Conservation (phyloP, 2,329 filamentous ascomycete genomes). For the Talaromyces sp. region DNA sequence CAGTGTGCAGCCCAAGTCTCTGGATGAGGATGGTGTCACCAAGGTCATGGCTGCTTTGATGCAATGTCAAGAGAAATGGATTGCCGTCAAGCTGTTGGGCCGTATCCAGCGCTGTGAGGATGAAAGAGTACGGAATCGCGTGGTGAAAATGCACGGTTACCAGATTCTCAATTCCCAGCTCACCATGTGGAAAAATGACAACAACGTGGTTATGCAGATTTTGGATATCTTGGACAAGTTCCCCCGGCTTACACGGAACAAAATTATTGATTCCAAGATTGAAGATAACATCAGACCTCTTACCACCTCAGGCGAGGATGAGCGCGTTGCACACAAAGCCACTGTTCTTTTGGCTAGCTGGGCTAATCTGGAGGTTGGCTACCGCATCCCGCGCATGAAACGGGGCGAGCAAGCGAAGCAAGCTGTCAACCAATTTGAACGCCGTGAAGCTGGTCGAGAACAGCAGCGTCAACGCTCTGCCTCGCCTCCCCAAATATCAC, state of each 20-base stretch:
- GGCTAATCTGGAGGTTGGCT: conserved; percentile 86
- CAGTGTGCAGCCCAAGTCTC: conserved; percentile 75
- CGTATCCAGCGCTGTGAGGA: conserved; percentile 87
- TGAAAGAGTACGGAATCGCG: conserved; percentile 81
- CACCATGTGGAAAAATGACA: conserved; percentile 82
- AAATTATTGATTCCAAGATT: conserved; percentile 95
- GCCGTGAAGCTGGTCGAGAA: conserved; percentile 55
- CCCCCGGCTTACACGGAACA: conserved; percentile 90
- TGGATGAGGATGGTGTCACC: conserved; percentile 81
- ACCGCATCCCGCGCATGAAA: conserved; percentile 91
- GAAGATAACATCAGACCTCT: conserved; percentile 77
- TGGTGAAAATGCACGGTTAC: conserved; percentile 96
- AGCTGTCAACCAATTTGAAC: conserved; percentile 66
- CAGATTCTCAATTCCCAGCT: conserved; percentile 88
- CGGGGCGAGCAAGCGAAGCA: conserved; percentile 57
- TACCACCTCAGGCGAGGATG: conserved; percentile 67
- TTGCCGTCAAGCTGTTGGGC: conserved; percentile 88
- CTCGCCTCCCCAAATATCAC: conserved; percentile 54
- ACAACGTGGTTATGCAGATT: conserved; percentile 86
- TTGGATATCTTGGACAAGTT: conserved; percentile 86
- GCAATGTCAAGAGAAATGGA: conserved; percentile 99
- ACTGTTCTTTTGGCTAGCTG: conserved; percentile 76
- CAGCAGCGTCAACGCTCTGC: conserved; percentile 53
- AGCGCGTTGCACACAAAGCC: conserved; percentile 73
- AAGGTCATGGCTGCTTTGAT: conserved; percentile 96